phyloP scores from a whole-genome alignment of 129 eudicot genomes.

The Lactuca saligna region DNA sequence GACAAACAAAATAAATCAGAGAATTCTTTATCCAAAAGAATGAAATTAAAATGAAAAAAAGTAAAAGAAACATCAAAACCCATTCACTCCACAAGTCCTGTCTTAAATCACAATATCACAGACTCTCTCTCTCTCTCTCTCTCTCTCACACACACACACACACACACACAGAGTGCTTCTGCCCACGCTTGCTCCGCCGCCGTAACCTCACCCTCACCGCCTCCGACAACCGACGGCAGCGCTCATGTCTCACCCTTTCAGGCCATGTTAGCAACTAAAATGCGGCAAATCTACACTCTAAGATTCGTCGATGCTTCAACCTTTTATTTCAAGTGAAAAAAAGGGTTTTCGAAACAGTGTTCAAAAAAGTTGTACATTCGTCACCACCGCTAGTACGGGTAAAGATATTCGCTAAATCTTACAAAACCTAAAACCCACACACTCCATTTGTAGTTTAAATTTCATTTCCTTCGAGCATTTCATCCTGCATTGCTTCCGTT shows the following conservation, averaged over 20 bases:
- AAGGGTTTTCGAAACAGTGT: conserved; percentile 15
- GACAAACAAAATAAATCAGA: conserved; percentile 3
- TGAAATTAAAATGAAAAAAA: conserved; percentile 8
- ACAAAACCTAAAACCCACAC: conserved; percentile 19
- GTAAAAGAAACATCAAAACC: conserved; percentile 18
- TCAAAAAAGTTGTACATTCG: conserved; percentile 24
- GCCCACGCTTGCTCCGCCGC: conserved; percentile 33
- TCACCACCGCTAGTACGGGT: conserved; percentile 31
- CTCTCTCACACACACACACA: background rate
- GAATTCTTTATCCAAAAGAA: conserved; percentile 31
- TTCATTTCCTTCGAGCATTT: background rate
- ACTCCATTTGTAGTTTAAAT: conserved; percentile 2
- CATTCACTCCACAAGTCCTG: conserved; percentile 21
- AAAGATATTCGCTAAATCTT: conserved; percentile 34
- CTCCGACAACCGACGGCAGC: conserved; percentile 22
- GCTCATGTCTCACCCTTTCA: conserved; percentile 18
- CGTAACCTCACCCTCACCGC: background rate
- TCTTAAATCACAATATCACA: conserved; percentile 18
- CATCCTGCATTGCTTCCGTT: conserved; percentile 21
- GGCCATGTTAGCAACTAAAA: conserved; percentile 4
- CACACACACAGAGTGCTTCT: conserved; percentile 7
- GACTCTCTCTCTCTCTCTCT: conserved; percentile 21
- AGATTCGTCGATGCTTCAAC: conserved; percentile 11
- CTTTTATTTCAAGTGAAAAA: conserved; percentile 7
- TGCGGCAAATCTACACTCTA: conserved; percentile 30